Evolutionary conservation across 352 stramenopile species (phyloP).

Genomic region (Phytopythium aichiense): DNA sequence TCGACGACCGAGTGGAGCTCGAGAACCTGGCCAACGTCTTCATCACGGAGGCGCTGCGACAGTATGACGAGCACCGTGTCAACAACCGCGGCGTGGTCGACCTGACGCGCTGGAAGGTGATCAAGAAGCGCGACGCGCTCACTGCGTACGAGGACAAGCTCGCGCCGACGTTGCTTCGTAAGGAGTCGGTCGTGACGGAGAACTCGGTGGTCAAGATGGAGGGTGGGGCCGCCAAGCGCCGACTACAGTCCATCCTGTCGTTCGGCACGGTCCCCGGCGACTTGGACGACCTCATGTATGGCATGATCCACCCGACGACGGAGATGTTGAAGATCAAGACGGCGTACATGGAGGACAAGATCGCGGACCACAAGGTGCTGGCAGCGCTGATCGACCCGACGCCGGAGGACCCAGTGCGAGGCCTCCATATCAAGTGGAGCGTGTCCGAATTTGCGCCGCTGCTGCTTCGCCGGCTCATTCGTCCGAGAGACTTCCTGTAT

Average conservation of each 20-base stretch:
- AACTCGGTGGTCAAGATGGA: background rate
- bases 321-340: constrained; percentile 46
- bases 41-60: constrained; percentile 20
- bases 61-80: constrained; percentile 29
- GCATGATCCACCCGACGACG: constrained; percentile 39
- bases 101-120: constrained; percentile 22
- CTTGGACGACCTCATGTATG: constrained; percentile 56
- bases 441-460: constrained; percentile 22
- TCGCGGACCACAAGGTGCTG: constrained; percentile 43
- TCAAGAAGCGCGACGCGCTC: constrained; percentile 26
- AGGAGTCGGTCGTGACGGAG: constrained; percentile 1
- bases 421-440: constrained; percentile 54
- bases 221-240: background rate
- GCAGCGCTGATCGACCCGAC: constrained; percentile 30
- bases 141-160: constrained; percentile 24
- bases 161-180: constrained; percentile 3
- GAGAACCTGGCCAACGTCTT: constrained; percentile 21
- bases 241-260: constrained; percentile 22
- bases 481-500: constrained; percentile 47
- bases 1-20: constrained; percentile 21
- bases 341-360: constrained; percentile 38
- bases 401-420: constrained; percentile 42
- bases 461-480: constrained; percentile 24
- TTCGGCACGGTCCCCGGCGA: constrained; percentile 30
- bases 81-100: constrained; percentile 24